Evolutionary conservation across 2,329 filamentous ascomycete genomes (phyloP).

Genomic region (Aspergillus oerlinghausenensis): DNA sequence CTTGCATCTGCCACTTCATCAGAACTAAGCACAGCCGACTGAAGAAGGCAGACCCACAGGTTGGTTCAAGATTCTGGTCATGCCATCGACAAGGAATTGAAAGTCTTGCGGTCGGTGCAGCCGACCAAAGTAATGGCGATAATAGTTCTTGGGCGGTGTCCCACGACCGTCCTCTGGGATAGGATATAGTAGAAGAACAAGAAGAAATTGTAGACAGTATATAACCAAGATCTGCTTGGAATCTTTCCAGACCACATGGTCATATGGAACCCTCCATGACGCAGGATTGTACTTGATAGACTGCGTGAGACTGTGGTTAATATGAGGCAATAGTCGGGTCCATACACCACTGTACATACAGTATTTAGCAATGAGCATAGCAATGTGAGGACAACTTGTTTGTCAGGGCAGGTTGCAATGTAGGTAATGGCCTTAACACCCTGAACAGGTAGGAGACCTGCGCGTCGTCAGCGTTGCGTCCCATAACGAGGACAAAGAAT

Average conservation of each 20-base stretch:
- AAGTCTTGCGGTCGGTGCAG: slow-evolving; percentile 94
- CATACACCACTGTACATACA: slow-evolving; percentile 47
- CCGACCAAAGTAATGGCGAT: slow-evolving; percentile 84
- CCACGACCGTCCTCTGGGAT: slow-evolving; percentile 70
- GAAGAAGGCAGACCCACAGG: slow-evolving; percentile 47
- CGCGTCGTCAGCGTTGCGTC: slow-evolving; percentile 9
- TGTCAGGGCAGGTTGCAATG: slow-evolving; percentile 80
- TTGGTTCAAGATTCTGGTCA: slow-evolving; percentile 87
- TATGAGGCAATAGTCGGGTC: neutral
- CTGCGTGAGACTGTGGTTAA: slow-evolving; percentile 41
- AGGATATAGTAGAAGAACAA: slow-evolving; percentile 79
- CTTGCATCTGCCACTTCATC: slow-evolving; percentile 57
- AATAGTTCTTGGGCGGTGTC: slow-evolving; percentile 76
- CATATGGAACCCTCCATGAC: slow-evolving; percentile 89
- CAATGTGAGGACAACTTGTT: slow-evolving; percentile 83
- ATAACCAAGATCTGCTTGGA: slow-evolving; percentile 86
- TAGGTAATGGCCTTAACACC: slow-evolving; percentile 84
- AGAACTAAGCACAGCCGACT: slow-evolving; percentile 4
- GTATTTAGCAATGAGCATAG: slow-evolving; percentile 93
- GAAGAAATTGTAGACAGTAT: slow-evolving; percentile 85
- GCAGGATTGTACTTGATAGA: slow-evolving; percentile 94
- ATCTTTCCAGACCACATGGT: slow-evolving; percentile 86
- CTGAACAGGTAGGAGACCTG: slow-evolving; percentile 67
- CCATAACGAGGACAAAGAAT: slow-evolving; percentile 1
- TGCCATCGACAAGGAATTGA: slow-evolving; percentile 92